Evolutionary conservation across 441 rosid species (phyloP).

Genomic region (Hypseocharis bilobata): DNA sequence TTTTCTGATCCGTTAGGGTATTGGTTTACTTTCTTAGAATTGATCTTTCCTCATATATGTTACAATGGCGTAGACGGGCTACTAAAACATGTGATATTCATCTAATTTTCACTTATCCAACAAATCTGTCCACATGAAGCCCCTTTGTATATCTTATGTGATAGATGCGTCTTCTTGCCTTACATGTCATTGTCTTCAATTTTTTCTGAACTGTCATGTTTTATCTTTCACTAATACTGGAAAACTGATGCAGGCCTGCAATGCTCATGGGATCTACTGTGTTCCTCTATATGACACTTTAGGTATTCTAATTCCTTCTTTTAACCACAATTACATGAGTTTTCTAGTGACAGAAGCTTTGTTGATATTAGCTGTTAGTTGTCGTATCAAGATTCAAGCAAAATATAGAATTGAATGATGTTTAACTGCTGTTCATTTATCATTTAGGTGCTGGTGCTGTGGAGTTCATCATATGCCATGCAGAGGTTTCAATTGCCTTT

Average conservation of each 20-base stretch:
- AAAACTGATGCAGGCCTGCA: conserved; percentile 70
- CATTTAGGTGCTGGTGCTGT: conserved; percentile 76
- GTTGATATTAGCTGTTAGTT: background rate
- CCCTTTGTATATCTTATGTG: background rate
- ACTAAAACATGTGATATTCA: background rate
- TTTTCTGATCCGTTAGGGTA: background rate
- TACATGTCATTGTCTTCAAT: background rate
- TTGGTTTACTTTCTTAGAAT: background rate
- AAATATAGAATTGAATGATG: conserved; percentile 6
- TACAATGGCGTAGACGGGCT: background rate
- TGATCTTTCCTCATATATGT: no score
- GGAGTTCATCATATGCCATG: conserved; percentile 70
- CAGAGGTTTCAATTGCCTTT: conserved; percentile 81
- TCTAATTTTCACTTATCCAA: background rate
- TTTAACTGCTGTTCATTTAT: conserved; percentile 7
- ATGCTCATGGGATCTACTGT: conserved; percentile 84
- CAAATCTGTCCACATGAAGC: background rate
- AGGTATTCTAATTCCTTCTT: conserved; percentile 43
- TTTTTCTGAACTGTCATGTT: conserved; percentile 8
- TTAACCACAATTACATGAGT: background rate
- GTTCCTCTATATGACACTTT: conserved; percentile 89
- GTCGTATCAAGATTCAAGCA: background rate
- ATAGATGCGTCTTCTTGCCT: background rate
- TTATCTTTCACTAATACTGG: conserved; percentile 12
- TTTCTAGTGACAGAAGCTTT: background rate